These are phyloP conservation scores for Pseudogymnoascus pannorum DNA, from an alignment of 2,329 filamentous ascomycete genomes.

Conservation along the genomic window DNA sequence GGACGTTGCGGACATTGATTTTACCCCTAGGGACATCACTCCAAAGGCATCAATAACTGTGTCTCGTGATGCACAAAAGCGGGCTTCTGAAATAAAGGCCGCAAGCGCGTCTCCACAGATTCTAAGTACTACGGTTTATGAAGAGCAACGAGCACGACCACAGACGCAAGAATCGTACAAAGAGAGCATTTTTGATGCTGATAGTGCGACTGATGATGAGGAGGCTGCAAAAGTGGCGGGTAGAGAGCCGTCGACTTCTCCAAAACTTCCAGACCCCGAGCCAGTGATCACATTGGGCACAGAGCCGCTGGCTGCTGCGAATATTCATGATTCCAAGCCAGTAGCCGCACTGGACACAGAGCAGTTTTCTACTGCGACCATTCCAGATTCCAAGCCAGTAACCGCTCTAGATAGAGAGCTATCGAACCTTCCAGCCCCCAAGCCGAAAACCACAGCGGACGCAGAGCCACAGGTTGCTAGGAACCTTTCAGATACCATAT, in stretches of 20 bases:
- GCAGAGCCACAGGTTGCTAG: not conserved
- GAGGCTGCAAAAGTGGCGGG: not conserved
- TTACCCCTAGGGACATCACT: not conserved
- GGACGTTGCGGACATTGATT: not conserved
- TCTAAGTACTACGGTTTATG: not conserved
- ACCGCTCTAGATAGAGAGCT: not conserved
- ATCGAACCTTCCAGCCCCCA: too few species aligned
- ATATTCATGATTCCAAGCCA: not conserved
- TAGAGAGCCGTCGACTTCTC: not conserved
- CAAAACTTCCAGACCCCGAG: not conserved
- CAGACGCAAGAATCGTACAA: conserved; percentile 24
- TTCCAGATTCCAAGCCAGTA: not conserved
- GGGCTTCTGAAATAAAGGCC: not conserved
- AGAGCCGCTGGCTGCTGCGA: not conserved
- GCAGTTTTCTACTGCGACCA: not conserved
- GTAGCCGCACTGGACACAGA: not conserved
- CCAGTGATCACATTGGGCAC: not conserved
- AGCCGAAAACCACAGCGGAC: not conserved
- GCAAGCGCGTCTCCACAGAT: not conserved
- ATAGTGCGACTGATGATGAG: conserved; percentile 11
- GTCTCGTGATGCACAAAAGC: not conserved
- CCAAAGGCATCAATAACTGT: not conserved
- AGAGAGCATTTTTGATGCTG: conserved; percentile 30
- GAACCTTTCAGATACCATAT: not conserved
- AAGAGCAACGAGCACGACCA: conserved; percentile 15